Evolutionary conservation across 78 protist species (phyloP).

Genomic region (Polysphondylium violaceum): DNA sequence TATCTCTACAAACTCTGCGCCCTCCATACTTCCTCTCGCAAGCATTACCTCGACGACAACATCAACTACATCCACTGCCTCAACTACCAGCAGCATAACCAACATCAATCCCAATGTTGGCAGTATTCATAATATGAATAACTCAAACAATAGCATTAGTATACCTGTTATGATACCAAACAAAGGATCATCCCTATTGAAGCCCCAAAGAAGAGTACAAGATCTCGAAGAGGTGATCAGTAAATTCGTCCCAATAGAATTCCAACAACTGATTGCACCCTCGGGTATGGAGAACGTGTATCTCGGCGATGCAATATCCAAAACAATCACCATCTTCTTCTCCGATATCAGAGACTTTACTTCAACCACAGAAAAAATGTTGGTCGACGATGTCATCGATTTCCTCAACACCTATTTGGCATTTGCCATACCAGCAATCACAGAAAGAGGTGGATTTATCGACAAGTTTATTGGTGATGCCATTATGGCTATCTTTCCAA

Average conservation of each 20-base stretch:
- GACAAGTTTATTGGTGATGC: slow-evolving; percentile 86
- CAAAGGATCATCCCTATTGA: neutral
- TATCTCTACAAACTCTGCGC: too few species aligned
- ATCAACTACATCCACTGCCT: neutral
- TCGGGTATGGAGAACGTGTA: slow-evolving; percentile 74
- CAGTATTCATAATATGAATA: neutral
- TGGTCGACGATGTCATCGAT: slow-evolving; percentile 77
- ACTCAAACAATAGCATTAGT: neutral
- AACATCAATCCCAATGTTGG: slow-evolving; percentile 19
- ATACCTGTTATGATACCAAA: slow-evolving; percentile 2
- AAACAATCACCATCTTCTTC: slow-evolving; percentile 71
- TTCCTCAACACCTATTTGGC: slow-evolving; percentile 76
- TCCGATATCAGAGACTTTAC: slow-evolving; percentile 82
- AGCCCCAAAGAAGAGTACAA: slow-evolving; percentile 34
- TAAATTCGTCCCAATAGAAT: slow-evolving; percentile 70
- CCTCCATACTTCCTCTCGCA: too few species aligned
- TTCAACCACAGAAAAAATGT: slow-evolving; percentile 76
- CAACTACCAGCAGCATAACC: slow-evolving; percentile 3
- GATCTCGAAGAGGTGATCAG: slow-evolving; percentile 62
- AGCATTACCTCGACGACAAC: too few species aligned
- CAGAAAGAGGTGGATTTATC: slow-evolving; percentile 73
- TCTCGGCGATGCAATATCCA: slow-evolving; percentile 73
- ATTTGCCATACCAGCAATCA: slow-evolving; percentile 66
- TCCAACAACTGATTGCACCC: slow-evolving; percentile 78
- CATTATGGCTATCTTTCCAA: slow-evolving; percentile 74